A percentile compares a stretch with the other conserved stretches of the same genome.
Evolutionary conservation across 352 stramenopile genomes (phyloP).

Genomic region (Phytophthora niederhauseri): DNA sequence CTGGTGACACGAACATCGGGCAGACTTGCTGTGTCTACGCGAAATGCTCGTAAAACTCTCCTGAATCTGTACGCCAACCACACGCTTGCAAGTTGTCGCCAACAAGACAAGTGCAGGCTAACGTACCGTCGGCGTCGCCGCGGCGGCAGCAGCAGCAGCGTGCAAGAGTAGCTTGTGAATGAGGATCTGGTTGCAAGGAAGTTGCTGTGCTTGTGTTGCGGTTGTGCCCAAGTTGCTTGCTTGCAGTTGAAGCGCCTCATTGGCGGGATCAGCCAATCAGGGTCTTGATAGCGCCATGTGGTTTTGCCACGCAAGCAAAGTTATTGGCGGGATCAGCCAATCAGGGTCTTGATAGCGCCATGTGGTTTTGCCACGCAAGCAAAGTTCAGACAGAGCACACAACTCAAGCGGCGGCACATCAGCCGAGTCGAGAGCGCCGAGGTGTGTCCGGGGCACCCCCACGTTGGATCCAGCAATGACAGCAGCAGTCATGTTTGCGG

Average conservation of each 20-base stretch:
- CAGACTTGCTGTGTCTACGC: no score
- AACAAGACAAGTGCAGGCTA: no score
- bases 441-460: background rate
- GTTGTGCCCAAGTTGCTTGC: constrained; percentile 30
- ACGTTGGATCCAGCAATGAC: constrained; percentile 17
- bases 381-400: constrained; percentile 2
- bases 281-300: background rate
- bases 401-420: constrained; percentile 13
- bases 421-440: background rate
- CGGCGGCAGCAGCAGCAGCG: no score
- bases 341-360: constrained; percentile 2
- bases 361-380: constrained; percentile 13
- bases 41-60: no score
- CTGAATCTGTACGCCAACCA: no score
- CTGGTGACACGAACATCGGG: no score
- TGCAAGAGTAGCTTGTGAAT: no score
- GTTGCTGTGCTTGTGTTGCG: no score
- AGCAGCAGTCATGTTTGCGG: constrained; percentile 45
- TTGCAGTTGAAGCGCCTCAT: constrained; percentile 4
- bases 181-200: no score
- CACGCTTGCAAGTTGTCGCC: no score
- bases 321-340: constrained; percentile 13
- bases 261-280: constrained; percentile 22
- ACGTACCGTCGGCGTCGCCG: no score
- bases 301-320: constrained; percentile 11